phyloP scores from a whole-genome alignment of 2,329 filamentous ascomycete species.

The Fusarium devonianum region DNA sequence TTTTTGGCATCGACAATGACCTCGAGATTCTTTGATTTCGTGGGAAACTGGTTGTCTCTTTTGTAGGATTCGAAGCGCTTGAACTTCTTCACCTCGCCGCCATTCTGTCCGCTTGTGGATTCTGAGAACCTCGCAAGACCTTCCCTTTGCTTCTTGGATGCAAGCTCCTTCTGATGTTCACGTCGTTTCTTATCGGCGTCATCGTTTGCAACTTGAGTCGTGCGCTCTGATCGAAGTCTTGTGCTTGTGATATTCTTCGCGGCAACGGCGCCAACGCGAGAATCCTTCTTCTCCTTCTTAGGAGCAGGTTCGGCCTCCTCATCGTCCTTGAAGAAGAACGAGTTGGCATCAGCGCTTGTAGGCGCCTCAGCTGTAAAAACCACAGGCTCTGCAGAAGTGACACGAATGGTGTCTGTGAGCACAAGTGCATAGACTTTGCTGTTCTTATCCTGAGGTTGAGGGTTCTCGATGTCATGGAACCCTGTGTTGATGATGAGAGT shows the following conservation, averaged over 20 bases:
- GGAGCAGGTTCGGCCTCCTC: constrained; percentile 84
- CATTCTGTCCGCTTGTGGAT: constrained; percentile 83
- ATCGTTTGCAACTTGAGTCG: constrained; percentile 81
- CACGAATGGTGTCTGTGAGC: constrained; percentile 91
- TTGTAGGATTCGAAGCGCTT: constrained; percentile 99
- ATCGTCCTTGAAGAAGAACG: constrained; percentile 98
- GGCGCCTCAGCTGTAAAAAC: constrained; percentile 95
- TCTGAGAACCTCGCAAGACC: constrained; percentile 87
- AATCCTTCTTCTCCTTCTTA: constrained; percentile 90
- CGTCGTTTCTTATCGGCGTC: constrained; percentile 86
- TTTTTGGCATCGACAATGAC: constrained; percentile 93
- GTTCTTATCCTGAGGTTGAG: constrained; percentile 86
- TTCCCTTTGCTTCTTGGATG: constrained; percentile 86
- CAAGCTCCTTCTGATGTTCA: constrained; percentile 90
- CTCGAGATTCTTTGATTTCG: constrained; percentile 81
- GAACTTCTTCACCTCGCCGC: constrained; percentile 95
- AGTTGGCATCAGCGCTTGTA: constrained; percentile 89
- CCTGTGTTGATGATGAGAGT: constrained; percentile 91
- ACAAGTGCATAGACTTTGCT: constrained; percentile 89
- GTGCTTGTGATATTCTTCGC: constrained; percentile 96
- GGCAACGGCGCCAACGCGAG: constrained; percentile 83
- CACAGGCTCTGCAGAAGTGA: constrained; percentile 77
- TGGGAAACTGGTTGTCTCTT: constrained; percentile 90
- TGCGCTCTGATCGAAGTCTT: constrained; percentile 87
- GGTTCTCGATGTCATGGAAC: constrained; percentile 87